phyloP scores from a whole-genome alignment of 805 yeast species.

The Wickerhamomyces kurtzmanii region DNA sequence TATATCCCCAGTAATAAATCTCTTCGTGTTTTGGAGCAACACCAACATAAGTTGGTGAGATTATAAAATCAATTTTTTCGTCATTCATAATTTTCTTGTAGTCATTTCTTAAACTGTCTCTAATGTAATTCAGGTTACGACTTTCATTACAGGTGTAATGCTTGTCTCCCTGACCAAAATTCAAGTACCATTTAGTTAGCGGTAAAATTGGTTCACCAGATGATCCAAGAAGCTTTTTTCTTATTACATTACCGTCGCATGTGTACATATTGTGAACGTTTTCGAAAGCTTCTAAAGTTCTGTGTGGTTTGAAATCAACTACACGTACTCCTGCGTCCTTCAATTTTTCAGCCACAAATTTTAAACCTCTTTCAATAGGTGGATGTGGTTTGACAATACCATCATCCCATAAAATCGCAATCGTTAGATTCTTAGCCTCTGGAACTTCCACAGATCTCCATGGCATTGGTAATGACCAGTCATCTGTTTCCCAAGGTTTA shows the following conservation, averaged over 20 bases:
- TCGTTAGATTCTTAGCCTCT: conserved; percentile 34
- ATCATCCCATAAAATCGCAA: conserved; percentile 57
- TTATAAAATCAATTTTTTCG: conserved; percentile 51
- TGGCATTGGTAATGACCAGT: conserved; percentile 22
- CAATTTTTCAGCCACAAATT: conserved; percentile 42
- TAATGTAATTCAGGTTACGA: conserved; percentile 39
- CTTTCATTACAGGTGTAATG: conserved; percentile 37
- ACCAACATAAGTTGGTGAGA: conserved; percentile 60
- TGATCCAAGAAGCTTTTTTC: conserved; percentile 36
- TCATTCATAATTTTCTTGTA: conserved; percentile 43
- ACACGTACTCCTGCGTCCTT: conserved; percentile 49
- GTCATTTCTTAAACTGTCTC: conserved; percentile 51
- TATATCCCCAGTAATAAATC: conserved; percentile 73
- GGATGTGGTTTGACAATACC: conserved; percentile 61
- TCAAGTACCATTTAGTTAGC: conserved; percentile 52
- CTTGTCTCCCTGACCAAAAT: conserved; percentile 48
- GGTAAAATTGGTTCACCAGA: conserved; percentile 66
- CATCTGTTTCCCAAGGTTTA: conserved; percentile 50
- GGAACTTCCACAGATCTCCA: conserved; percentile 26
- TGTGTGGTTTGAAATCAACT: conserved; percentile 47
- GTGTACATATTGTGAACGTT: conserved; percentile 45
- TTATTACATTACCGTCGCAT: conserved; percentile 60
- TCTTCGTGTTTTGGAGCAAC: conserved; percentile 62
- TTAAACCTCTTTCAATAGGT: conserved; percentile 48
- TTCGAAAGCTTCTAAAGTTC: conserved; percentile 47